Evolutionary conservation across 2,329 filamentous ascomycete genomes (phyloP).

Genomic region (Cladophialophora yegresii): DNA sequence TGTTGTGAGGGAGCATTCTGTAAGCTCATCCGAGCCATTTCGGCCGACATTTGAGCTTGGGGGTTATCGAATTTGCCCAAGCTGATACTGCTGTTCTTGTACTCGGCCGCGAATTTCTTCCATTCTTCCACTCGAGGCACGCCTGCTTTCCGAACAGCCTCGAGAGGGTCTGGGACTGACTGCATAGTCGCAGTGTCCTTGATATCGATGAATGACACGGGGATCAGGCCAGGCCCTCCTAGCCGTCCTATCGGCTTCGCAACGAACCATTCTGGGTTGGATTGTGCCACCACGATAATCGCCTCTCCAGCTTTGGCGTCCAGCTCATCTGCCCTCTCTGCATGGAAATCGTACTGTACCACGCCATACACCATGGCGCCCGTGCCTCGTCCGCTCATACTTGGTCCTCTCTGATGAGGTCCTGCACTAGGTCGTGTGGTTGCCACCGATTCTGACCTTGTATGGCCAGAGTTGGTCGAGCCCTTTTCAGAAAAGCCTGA

Average conservation of each 20-base stretch:
- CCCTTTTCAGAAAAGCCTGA: constrained; percentile 76
- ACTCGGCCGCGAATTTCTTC: constrained; percentile 99
- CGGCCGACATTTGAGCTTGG: constrained; percentile 63
- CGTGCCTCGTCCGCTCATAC: constrained; percentile 53
- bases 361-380: constrained; percentile 95
- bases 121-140: constrained; percentile 96
- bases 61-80: constrained; percentile 77
- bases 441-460: constrained; percentile 42
- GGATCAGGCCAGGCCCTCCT: constrained; percentile 93
- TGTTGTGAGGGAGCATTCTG: constrained; percentile 46
- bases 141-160: constrained; percentile 82
- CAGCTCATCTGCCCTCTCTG: constrained; percentile 91
- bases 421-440: constrained; percentile 41
- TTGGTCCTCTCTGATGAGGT: constrained; percentile 46
- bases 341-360: constrained; percentile 95
- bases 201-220: constrained; percentile 95
- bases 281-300: constrained; percentile 97
- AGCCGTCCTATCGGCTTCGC: constrained; percentile 97
- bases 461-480: constrained; percentile 36
- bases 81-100: constrained; percentile 98
- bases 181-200: constrained; percentile 87
- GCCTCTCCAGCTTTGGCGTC: constrained; percentile 94
- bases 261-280: constrained; percentile 98
- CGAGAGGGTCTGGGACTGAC: constrained; percentile 76
- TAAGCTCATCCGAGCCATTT: constrained; percentile 78